A percentile compares a stretch with the other conserved stretches of the same genome.
phyloP scores from a whole-genome alignment of 2,329 filamentous ascomycete species.

The Paecilomyces dactylethromorphus region DNA sequence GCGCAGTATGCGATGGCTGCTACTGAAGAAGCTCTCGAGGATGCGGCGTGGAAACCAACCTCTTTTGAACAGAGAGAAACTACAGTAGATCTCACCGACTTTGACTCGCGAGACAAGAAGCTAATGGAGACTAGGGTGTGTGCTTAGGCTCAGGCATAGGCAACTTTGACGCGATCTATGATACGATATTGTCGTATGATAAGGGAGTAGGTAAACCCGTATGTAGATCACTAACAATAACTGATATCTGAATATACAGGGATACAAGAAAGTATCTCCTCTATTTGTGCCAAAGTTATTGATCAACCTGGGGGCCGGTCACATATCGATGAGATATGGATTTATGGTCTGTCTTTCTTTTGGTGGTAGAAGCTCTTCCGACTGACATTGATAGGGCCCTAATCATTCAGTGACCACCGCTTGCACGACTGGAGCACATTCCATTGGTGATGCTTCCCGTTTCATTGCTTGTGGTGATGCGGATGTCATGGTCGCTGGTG shows the following conservation, averaged over 20 bases:
- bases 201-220: constrained; percentile 51
- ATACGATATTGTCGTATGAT: constrained; percentile 70
- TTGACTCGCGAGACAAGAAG: background rate
- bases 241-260: constrained; percentile 44
- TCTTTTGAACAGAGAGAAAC: constrained; percentile 59
- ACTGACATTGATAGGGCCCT: constrained; percentile 54
- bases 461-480: constrained; percentile 90
- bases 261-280: constrained; percentile 88
- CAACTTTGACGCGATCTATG: constrained; percentile 84
- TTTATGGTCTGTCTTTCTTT: constrained; percentile 50
- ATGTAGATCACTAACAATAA: background rate
- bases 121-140: constrained; percentile 55
- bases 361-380: background rate
- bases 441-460: constrained; percentile 86
- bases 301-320: constrained; percentile 91
- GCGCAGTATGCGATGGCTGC: constrained; percentile 87
- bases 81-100: constrained; percentile 46
- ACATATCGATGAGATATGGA: constrained; percentile 87
- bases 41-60: constrained; percentile 69
- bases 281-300: constrained; percentile 88
- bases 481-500: constrained; percentile 92
- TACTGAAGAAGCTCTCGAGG: constrained; percentile 73
- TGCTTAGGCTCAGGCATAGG: constrained; percentile 94
- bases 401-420: constrained; percentile 92
- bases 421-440: constrained; percentile 92